Percentiles rank a stretch among this genome's conserved stretches.
Evolutionary conservation across 2,329 filamentous ascomycete genomes (phyloP).

Genomic region (Scopulariopsis brevicaulis): DNA sequence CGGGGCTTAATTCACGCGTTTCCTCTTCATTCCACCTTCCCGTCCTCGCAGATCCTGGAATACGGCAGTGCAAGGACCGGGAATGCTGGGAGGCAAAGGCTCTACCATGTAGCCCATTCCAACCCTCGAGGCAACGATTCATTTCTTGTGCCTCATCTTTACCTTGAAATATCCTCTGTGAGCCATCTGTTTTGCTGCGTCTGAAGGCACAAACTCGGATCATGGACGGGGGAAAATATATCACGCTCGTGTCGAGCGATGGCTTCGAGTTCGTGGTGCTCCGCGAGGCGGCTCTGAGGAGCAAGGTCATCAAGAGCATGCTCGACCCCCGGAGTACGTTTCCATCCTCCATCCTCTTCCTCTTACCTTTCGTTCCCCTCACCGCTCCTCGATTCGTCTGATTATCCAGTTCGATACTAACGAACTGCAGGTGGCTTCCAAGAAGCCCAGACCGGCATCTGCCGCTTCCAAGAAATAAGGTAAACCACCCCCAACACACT

Average conservation of each 20-base stretch:
- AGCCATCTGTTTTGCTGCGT: not conserved
- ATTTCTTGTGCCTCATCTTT: too few relatives aligned
- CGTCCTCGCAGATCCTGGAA: not conserved
- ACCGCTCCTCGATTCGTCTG: not conserved
- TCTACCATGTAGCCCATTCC: not conserved
- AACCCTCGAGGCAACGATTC: not conserved
- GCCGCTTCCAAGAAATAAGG: slow-evolving; percentile 9
- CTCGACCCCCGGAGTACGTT: slow-evolving; percentile 52
- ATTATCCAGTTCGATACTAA: not conserved
- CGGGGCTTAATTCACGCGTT: not conserved
- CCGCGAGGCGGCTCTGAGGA: slow-evolving; percentile 58
- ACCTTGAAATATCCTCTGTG: not conserved
- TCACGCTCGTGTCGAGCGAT: slow-evolving; percentile 67
- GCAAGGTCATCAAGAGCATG: slow-evolving; percentile 64
- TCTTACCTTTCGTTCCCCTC: not conserved
- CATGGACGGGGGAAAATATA: slow-evolving; percentile 40
- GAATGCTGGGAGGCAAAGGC: not conserved
- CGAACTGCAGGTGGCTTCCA: slow-evolving; percentile 4
- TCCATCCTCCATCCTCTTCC: slow-evolving; percentile 18
- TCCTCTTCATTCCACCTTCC: not conserved
- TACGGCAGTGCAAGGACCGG: not conserved
- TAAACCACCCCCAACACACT: not conserved
- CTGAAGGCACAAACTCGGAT: not conserved
- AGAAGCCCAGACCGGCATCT: slow-evolving; percentile 8
- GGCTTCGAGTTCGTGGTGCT: slow-evolving; percentile 68